Percentiles rank a stretch among this genome's conserved stretches.
Evolutionary conservation across 2,329 filamentous ascomycete species (phyloP).

Genomic region (Calonectria henricotiae): DNA sequence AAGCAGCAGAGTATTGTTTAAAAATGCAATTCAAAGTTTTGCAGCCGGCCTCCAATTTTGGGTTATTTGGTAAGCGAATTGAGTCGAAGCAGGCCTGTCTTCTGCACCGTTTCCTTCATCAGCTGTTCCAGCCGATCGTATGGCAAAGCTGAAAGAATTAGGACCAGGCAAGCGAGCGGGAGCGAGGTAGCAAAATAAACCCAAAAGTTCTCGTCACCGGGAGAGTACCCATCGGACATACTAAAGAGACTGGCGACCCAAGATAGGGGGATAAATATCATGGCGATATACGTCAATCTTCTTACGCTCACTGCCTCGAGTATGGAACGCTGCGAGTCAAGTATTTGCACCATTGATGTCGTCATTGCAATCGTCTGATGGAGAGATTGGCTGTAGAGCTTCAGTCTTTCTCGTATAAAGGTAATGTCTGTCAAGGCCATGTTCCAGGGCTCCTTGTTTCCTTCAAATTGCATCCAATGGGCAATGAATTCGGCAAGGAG

Average conservation of each 20-base stretch:
- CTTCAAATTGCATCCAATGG: not conserved
- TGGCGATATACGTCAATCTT: conserved; percentile 29
- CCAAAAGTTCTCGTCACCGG: conserved; percentile 17
- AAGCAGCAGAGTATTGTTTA: too few species aligned
- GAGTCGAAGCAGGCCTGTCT: not conserved
- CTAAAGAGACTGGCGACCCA: conserved; percentile 31
- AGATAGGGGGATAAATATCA: conserved; percentile 22
- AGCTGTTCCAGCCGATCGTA: not conserved
- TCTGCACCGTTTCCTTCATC: not conserved
- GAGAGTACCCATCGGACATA: conserved; percentile 25
- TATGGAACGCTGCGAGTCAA: conserved; percentile 42
- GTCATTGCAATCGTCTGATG: conserved; percentile 43
- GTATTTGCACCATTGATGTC: conserved; percentile 45
- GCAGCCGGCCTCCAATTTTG: too few species aligned
- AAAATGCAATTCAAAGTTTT: too few species aligned
- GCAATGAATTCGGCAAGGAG: not conserved
- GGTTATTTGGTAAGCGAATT: not conserved
- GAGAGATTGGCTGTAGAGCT: conserved; percentile 36
- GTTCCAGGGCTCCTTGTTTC: not conserved
- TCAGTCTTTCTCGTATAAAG: conserved; percentile 21
- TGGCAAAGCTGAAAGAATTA: conserved; percentile 20
- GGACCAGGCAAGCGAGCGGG: conserved; percentile 11
- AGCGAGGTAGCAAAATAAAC: conserved; percentile 28
- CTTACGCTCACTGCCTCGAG: conserved; percentile 34
- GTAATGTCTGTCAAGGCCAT: not conserved